These are phyloP conservation scores for Colletotrichum falcatum DNA, from an alignment of 2,329 filamentous ascomycete genomes.

Conservation along the genomic window DNA sequence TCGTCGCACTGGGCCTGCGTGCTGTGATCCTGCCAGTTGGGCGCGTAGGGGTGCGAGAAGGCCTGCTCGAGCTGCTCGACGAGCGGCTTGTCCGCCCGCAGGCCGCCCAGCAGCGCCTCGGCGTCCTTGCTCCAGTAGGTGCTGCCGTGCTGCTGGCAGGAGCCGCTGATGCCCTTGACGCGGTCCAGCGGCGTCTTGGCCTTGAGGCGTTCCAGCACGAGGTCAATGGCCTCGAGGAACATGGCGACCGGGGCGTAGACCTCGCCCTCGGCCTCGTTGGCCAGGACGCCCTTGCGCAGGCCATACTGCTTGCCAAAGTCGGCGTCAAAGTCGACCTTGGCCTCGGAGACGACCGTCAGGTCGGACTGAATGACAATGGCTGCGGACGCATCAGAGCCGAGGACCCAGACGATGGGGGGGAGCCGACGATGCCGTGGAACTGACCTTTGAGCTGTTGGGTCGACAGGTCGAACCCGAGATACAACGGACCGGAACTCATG, in stretches of 20 bases:
- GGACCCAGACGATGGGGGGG: neutral
- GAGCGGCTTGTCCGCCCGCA: conserved; percentile 72
- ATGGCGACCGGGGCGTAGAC: conserved; percentile 93
- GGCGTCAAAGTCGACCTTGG: conserved; percentile 94
- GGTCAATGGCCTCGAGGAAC: conserved; percentile 93
- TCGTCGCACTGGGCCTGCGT: conserved; percentile 91
- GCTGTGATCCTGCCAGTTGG: conserved; percentile 98
- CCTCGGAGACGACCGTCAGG: conserved; percentile 83
- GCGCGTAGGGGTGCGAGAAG: conserved; percentile 87
- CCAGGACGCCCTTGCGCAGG: conserved; percentile 88
- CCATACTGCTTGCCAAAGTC: conserved; percentile 81
- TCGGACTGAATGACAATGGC: conserved; percentile 86
- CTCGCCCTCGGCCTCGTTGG: conserved; percentile 84
- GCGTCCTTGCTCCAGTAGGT: conserved; percentile 89
- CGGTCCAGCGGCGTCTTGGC: conserved; percentile 73
- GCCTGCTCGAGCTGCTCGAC: conserved; percentile 78
- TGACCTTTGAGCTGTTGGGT: conserved; percentile 95
- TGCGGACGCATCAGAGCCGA: conserved; percentile 50
- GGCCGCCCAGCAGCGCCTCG: conserved; percentile 68
- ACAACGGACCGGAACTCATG: conserved; percentile 68
- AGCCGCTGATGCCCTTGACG: conserved; percentile 87
- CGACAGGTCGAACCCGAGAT: conserved; percentile 94
- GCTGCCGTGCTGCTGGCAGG: conserved; percentile 97
- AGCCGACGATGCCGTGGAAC: conserved; percentile 32
- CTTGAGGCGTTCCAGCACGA: conserved; percentile 80